Conservation (phyloP, 225 moss, liverwort and hornwort species). For the Polytrichum commune region DNA sequence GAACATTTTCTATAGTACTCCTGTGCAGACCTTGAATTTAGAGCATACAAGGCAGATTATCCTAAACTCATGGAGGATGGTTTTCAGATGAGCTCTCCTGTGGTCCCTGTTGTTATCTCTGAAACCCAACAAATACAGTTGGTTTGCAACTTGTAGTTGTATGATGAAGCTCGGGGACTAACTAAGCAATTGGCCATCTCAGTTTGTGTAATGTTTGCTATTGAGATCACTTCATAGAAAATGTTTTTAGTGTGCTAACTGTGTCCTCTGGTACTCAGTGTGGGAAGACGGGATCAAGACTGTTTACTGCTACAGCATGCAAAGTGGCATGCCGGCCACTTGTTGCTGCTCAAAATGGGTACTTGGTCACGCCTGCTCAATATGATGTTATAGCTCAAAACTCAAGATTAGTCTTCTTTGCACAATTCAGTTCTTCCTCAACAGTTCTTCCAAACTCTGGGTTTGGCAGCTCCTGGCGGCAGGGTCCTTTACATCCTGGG, state of each 20-base stretch:
- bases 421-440: not conserved
- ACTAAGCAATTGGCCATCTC: not conserved
- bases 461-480: not conserved
- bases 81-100: too few species aligned
- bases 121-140: too few species aligned
- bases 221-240: not conserved
- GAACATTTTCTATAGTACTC: not conserved
- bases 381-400: not conserved
- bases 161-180: not conserved
- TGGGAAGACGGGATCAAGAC: not conserved
- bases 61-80: too few species aligned
- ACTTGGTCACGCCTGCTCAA: not conserved
- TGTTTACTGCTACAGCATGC: not conserved
- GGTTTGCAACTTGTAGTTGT: too few species aligned
- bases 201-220: not conserved
- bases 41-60: too few species aligned
- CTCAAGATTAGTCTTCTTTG: not conserved
- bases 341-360: not conserved
- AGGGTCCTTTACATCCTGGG: not conserved
- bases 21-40: not conserved
- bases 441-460: not conserved
- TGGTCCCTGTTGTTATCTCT: too few species aligned
- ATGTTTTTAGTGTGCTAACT: not conserved
- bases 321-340: not conserved
- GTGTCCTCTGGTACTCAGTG: not conserved